Conservation (phyloP, 164 flowering plant genomes). For the Stephania cephalantha region DNA sequence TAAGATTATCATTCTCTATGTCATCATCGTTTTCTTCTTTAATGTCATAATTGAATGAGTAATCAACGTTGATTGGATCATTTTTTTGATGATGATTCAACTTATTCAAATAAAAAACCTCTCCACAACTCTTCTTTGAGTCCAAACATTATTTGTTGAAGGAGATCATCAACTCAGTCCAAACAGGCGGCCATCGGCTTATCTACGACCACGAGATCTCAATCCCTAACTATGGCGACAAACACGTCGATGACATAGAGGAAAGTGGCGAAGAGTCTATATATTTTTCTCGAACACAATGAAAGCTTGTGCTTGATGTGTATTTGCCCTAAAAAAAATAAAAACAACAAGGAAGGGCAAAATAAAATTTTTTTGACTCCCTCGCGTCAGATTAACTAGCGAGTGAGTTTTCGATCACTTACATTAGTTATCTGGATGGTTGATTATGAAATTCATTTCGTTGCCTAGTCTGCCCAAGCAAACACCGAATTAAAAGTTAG, state of each 20-base stretch:
- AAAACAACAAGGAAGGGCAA: no score
- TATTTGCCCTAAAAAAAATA: no score
- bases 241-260: conserved; percentile 69
- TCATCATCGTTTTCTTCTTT: conserved; percentile 33
- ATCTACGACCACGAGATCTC: conserved; percentile 46
- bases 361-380: no score
- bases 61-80: conserved; percentile 9
- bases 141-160: conserved; percentile 73
- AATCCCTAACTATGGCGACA: conserved; percentile 39
- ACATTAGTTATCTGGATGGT: no score
- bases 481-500: no score
- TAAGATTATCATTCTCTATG: conserved; percentile 13
- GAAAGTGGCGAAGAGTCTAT: conserved; percentile 37
- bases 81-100: not conserved
- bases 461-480: no score
- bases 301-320: no score
- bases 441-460: no score
- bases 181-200: conserved; percentile 44
- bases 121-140: conserved; percentile 70
- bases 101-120: conserved; percentile 24
- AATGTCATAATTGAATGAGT: conserved; percentile 35
- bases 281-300: no score
- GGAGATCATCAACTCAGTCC: conserved; percentile 61
- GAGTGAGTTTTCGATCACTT: no score
- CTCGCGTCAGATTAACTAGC: no score